Evolutionary conservation across 2,329 filamentous ascomycete species (phyloP), one percentile per base, ranked within the genome.

Genomic region (Monosporascus cannonballus): DNA sequence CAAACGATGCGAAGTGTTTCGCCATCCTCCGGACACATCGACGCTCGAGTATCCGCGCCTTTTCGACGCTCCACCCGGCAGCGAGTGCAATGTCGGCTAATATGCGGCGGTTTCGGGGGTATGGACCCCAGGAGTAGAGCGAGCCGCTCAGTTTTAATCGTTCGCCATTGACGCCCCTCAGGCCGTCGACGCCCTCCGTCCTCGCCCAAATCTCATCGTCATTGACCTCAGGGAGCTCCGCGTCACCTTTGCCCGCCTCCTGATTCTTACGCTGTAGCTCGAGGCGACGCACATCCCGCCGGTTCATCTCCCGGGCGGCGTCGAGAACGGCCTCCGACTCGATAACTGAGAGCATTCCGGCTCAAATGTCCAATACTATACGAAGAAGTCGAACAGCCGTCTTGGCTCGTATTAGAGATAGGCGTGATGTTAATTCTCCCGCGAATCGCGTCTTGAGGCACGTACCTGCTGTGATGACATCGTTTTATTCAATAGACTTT

Each of bases 11-110:
- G 20, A 37, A 39, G 18, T 37, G 45, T 17, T 49, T 47, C 7
- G 44, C 51, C 38, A 20, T 45, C 25, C 22, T 48, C 4, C 22
- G n/a, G 7, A 57, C 45, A 15, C 47, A 51, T 17, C 51, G 51
- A 11, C 46, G 34, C 42, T 56, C 55, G 8, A 56, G 36, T 6
- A 41, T 24, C 44, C 52, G 49, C 1, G 50, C 52, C 36, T 54
- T 53, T 27, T 54, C 52, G n/a, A 54, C 50, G 3, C n/a, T 39
- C 55, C 55, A 56, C 24, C 51, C 52, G 11, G 52, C 51, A 5
- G 52, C 55, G 14, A 56, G 55, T 18, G 55, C 52, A 15, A 56
- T 42, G 36, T 56, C 55, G 8, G 55, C 55, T 30, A 56, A 36
- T 34, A 54, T 50, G 18, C 55, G 55, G 37, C 55, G 55, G 25